Base-by-base conservation (phyloP, 1,284 basidiomycete species). In the Laetiporus sulphureus region DNA sequence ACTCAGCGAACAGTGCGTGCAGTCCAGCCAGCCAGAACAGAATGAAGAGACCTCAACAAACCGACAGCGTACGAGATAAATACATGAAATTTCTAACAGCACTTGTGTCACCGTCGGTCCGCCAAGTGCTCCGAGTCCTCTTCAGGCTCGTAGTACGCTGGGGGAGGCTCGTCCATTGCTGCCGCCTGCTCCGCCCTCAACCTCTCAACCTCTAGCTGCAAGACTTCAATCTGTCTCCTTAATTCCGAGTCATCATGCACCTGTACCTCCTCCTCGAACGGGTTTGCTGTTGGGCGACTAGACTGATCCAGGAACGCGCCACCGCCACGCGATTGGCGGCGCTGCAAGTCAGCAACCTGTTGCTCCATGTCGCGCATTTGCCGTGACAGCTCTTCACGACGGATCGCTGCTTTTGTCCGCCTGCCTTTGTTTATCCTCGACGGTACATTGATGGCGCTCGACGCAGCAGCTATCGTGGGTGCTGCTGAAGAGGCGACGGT, bases 201-300 rank as follows among this genome's bases (percentile, higher is more conserved):
- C 31, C 38, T 32, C 20, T 40, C 38, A n/a, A 40, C 38, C 21
- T 40, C 38, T 4, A 40, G 12, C 38, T 40, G 38, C 30, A 40
- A 23, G 12, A 13, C n/a, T 23, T 40, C 38, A 7, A 40, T 40
- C 38, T 40, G 38, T 23, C 38, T 32, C 16, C 38, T 32, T 21
- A 40, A 15, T 31, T 22, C 30, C 20, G 30, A 20, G 30, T 40
- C 38, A n/a, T 22, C 21, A 15, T 23, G 24, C 11, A 5, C n/a
- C 16, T 32, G 6, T 27, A 13, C 13, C 13, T 23, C n/a, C 12
- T 12, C 15, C 8, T 25, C 24, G 18, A 31, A 22, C n/a, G 18
- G 19, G 3, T 7, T 27, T 7, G 25, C 7, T 7, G 8, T 13
- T 13, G 7, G 25, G 8, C 25, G 25, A 8, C 7, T 13, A 7